Evolutionary conservation across 768 basidiomycete species (phyloP), one percentile per base, ranked within the genome.

Genomic region (Fomitopsis pulvina): DNA sequence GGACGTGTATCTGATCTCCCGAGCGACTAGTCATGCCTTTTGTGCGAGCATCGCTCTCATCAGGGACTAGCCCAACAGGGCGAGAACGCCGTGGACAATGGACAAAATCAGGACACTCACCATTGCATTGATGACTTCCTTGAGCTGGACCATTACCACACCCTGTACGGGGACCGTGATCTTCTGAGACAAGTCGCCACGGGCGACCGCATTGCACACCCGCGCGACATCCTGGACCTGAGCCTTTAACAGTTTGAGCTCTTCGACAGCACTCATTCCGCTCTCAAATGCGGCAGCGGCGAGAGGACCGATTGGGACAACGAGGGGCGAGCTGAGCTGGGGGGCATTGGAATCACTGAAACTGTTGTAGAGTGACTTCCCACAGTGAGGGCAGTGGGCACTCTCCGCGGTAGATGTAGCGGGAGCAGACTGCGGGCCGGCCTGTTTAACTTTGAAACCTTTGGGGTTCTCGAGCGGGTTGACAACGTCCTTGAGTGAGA

Each of bases 211-310:
- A 58, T 70, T 60, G 45, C 64, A 65, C 18, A 60, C 62, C 34
- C 60, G 59, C 12, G 62, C 62, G 57, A 65, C 60, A 48, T 63
- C 62, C 68, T 89, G 85, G 0, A 92, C 87, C 68, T 92, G 90
- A 20, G 87, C 85, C 65, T 88, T 88, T 51, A 92, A 76, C 29
- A 90, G 66, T 56, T 77, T 78, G 28, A 92, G 75, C 67, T 92
- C 88, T 63, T 88, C 81, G 11, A 83, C 78, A n/a, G 80, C 80
- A 51, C 77, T 80, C 74, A 83, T 75, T 43, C 79, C 79, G 54
- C 75, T 75, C 63, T 80, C 78, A 48, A 73, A 73, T 3, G 78
- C 78, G 1, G 80, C 79, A 14, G 71, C 69, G 32, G 74, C 75
- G 39, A 81, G 71, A 21, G 78, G 76, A 61, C 81, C 81, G 30